Base-by-base conservation (phyloP, 208 protist genomes). In the Acanthamoeba culbertsoni region DNA sequence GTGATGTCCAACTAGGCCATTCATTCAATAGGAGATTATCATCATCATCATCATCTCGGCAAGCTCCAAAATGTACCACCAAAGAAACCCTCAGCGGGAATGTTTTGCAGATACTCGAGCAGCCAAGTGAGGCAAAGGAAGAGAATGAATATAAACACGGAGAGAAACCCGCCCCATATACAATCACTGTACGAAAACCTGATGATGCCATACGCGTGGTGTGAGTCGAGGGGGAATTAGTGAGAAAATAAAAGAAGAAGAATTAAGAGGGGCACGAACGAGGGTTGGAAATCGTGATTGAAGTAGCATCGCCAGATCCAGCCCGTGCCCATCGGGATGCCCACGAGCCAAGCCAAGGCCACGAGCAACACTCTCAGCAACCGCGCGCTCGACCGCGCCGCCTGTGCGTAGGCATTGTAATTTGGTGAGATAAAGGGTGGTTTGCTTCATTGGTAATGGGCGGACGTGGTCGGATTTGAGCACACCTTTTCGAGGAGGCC, bases 221-320 rank as follows among this genome's bases (percentile, higher is more conserved):
- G 20, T 7, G 23, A 63, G 55, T n/a, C 6, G 28, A 31, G 28
- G 75, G 55, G 33, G 33, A 5, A 48, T 57, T n/a, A 57, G 55
- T 5, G 6, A 48, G 3, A 43, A 71, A 14, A n/a, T 3, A 6
- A 91, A 5, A 6, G 8, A 63, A 16, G 7, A 45, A 63, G 33
- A 48, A 43, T 53, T 53, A n/a, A 6, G 14, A 48, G n/a, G 14
- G 31, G 31, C 18, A 53, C 35, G 10, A 33, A 73, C 57, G 84
- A 5, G n/a, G 33, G n/a, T 6, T 91, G 6, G 37, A 91, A 42
- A 5, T 42, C 45, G 26, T n/a, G 3, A 10, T 18, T 51, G 33
- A 91, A 91, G 57, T 73, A 91, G 84, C 16, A 48, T 7, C 84
- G 84, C 84, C 84, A 91, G 42, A 91, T 71, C 84, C 84, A 91